These are phyloP conservation scores for Polysphondylium violaceum DNA, from an alignment of 78 protist species.

Conservation along the genomic window DNA sequence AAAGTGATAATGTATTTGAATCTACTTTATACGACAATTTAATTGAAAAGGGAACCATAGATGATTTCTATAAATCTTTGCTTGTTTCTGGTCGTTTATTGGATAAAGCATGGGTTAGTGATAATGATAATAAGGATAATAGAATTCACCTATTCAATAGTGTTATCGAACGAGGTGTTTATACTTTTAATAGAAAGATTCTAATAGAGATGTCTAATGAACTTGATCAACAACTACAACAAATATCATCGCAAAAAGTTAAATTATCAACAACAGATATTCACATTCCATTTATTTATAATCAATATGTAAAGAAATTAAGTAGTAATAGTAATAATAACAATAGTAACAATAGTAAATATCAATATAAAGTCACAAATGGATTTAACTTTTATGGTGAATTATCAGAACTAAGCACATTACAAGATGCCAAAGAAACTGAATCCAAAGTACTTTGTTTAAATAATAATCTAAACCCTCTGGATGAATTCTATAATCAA, in stretches of 20 bases:
- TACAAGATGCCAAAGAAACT: too few species aligned
- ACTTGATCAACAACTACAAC: not conserved
- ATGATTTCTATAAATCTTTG: not conserved
- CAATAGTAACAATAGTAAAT: too few species aligned
- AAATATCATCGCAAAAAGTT: constrained; percentile 14
- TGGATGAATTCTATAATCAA: too few species aligned
- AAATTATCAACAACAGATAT: constrained; percentile 13
- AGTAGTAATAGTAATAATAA: too few species aligned
- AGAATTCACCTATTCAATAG: too few species aligned
- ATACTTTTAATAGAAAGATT: constrained; percentile 29
- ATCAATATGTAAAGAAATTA: constrained; percentile 14
- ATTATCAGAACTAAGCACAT: too few species aligned
- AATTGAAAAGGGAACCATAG: too few species aligned
- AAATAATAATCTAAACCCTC: too few species aligned
- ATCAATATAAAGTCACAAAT: too few species aligned
- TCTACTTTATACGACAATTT: not conserved
- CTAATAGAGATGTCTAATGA: constrained; percentile 15
- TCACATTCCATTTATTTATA: constrained; percentile 49
- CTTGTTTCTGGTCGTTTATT: not conserved
- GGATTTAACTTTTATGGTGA: too few species aligned
- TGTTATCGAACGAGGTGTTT: constrained; percentile 20
- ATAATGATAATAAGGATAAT: not conserved
- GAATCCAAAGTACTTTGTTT: too few species aligned
- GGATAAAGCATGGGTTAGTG: not conserved
- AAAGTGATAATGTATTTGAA: not conserved